Evolutionary conservation across 2,329 filamentous ascomycete species (phyloP).

Genomic region (Penicillium sp.): DNA sequence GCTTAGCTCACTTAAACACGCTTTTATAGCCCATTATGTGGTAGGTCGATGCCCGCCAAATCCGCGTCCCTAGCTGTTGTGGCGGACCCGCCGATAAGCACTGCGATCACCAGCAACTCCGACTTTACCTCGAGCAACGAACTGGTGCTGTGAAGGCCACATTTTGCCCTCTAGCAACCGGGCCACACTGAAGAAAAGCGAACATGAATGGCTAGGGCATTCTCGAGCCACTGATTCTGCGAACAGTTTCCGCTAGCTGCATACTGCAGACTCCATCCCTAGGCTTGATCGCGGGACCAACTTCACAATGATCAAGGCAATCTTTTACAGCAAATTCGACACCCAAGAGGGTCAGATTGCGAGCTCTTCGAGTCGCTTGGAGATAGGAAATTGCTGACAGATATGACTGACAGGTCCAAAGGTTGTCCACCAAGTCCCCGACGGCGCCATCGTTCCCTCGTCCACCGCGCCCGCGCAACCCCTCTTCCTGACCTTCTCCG

Average conservation of each 20-base stretch:
- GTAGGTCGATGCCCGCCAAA: neutral
- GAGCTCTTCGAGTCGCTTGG: neutral
- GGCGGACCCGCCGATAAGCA: slow-evolving; percentile 17
- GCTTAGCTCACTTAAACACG: neutral
- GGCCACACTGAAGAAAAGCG: neutral
- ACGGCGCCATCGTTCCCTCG: slow-evolving; percentile 57
- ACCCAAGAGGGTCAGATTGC: slow-evolving; percentile 53
- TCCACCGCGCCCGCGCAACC: slow-evolving; percentile 51
- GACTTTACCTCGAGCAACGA: neutral
- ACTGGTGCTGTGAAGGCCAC: neutral
- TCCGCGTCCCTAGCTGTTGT: neutral
- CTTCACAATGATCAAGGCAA: slow-evolving; percentile 60
- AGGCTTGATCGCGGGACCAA: slow-evolving; percentile 5
- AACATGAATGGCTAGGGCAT: neutral
- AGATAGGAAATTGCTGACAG: neutral
- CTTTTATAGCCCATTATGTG: too few species aligned
- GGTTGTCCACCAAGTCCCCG: slow-evolving; percentile 66
- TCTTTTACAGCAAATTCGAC: slow-evolving; percentile 69
- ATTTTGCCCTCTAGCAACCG: neutral
- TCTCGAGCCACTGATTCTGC: neutral
- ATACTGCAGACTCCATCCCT: neutral
- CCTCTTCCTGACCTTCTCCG: slow-evolving; percentile 81
- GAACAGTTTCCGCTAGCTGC: neutral
- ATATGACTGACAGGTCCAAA: slow-evolving; percentile 53
- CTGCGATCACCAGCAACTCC: neutral